Percentiles rank a stretch among this genome's conserved stretches.
These are phyloP conservation scores for Cladosporium sp. DNA, from an alignment of 2,329 filamentous ascomycete species.

Conservation along the genomic window DNA sequence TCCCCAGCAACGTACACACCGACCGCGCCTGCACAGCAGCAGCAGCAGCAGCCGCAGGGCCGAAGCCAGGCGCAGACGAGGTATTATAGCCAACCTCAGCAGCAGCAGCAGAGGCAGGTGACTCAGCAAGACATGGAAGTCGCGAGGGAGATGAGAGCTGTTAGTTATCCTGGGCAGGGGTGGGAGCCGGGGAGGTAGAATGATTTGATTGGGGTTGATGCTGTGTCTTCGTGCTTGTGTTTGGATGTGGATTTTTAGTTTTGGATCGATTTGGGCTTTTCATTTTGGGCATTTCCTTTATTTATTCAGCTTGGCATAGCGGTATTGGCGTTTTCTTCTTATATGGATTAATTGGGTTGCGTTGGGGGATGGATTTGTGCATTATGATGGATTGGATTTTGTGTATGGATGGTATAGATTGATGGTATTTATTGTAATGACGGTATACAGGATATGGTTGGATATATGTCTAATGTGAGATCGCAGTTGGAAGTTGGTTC, in stretches of 20 bases:
- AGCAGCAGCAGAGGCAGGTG: too few relatives aligned
- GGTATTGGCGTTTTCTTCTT: too few relatives aligned
- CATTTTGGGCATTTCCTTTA: neutral
- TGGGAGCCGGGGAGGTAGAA: conserved; percentile 54
- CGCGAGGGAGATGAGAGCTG: conserved; percentile 54
- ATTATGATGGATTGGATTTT: too few relatives aligned
- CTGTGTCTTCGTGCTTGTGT: neutral
- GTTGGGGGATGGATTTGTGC: too few relatives aligned
- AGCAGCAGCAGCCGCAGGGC: conserved; percentile 14
- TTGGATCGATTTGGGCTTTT: neutral
- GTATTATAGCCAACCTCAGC: neutral
- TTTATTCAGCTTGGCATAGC: neutral
- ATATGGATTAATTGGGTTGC: too few relatives aligned
- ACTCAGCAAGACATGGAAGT: conserved; percentile 11
- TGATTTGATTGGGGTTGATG: neutral
- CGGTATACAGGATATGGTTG: too few relatives aligned
- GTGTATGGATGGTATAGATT: too few relatives aligned
- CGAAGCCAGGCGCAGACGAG: neutral
- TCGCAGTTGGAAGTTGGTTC: too few relatives aligned
- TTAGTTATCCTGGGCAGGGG: conserved; percentile 67
- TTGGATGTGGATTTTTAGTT: too few relatives aligned
- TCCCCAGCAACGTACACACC: neutral
- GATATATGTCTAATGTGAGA: too few relatives aligned
- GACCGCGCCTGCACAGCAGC: neutral
- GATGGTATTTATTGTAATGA: too few relatives aligned